phyloP scores from a whole-genome alignment of 1,284 basidiomycete genomes.

The Trichosporon coremiiforme region DNA sequence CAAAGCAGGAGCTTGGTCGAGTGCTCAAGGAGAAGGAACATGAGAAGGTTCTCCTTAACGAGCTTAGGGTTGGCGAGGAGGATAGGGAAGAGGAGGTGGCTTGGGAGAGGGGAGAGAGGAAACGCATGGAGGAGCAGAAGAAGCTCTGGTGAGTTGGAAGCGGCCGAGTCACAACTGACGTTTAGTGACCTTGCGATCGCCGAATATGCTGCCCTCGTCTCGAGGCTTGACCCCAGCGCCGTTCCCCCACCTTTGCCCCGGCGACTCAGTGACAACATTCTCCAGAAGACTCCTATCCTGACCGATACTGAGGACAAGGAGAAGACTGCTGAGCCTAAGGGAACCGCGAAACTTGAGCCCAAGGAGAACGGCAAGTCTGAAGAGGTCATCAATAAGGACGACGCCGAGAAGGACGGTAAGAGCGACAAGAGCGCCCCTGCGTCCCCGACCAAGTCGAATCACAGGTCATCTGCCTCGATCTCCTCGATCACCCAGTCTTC shows the following conservation, averaged over 20 bases:
- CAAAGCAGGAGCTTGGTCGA: slow-evolving; percentile 62
- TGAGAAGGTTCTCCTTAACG: slow-evolving; percentile 42
- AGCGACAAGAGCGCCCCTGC: slow-evolving; percentile 1
- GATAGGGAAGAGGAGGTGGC: slow-evolving; percentile 65
- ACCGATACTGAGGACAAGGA: not conserved
- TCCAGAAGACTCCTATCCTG: slow-evolving; percentile 31
- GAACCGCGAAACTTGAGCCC: not conserved
- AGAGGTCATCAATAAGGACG: not conserved
- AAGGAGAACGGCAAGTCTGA: not conserved
- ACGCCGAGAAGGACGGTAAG: too few species aligned
- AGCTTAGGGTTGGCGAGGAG: slow-evolving; percentile 57
- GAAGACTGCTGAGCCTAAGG: not conserved
- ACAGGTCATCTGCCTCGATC: slow-evolving; percentile 20
- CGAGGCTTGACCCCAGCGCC: slow-evolving; percentile 45
- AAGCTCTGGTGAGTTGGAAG: slow-evolving; percentile 46
- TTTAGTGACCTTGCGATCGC: slow-evolving; percentile 50
- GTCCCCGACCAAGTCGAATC: slow-evolving; percentile 19
- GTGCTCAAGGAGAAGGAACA: slow-evolving; percentile 64
- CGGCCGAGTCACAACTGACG: slow-evolving; percentile 18
- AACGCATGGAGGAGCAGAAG: slow-evolving; percentile 52
- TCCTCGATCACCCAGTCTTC: slow-evolving; percentile 26
- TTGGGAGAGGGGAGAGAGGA: slow-evolving; percentile 48
- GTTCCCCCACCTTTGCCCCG: slow-evolving; percentile 42
- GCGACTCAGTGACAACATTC: slow-evolving; percentile 31
- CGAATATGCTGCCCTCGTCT: slow-evolving; percentile 49